These are phyloP conservation scores for Aphanomyces euteiches DNA, from an alignment of 352 stramenopile species.

Conservation along the genomic window DNA sequence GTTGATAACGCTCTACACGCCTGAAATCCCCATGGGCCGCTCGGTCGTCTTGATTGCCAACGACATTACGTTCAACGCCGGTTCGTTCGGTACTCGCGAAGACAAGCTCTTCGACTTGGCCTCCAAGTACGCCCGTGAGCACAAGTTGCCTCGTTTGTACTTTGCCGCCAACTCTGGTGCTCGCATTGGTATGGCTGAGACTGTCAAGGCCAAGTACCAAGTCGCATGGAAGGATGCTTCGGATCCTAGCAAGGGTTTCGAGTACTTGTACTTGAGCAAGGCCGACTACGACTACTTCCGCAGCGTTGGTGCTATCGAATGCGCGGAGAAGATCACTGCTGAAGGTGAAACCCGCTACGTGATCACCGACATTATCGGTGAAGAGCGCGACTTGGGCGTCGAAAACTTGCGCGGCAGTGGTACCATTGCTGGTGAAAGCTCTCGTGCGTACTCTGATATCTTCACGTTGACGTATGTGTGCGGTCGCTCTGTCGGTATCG, in stretches of 20 bases:
- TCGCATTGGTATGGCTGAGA: constrained; percentile 97
- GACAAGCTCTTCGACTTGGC: constrained; percentile 98
- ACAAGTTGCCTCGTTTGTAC: constrained; percentile 95
- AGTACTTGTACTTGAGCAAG: constrained; percentile 97
- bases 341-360: constrained; percentile 87
- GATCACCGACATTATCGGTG: constrained; percentile 97
- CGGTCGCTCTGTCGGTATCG: constrained; percentile 98
- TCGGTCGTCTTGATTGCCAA: constrained; percentile 99
- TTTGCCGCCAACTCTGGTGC: constrained; percentile 99
- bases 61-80: constrained; percentile 99
- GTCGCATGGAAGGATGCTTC: constrained; percentile 96
- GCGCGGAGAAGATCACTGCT: constrained; percentile 58
- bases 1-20: constrained; percentile 96
- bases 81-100: constrained; percentile 98
- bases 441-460: constrained; percentile 97
- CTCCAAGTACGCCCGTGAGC: constrained; percentile 91
- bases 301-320: constrained; percentile 87
- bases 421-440: constrained; percentile 99
- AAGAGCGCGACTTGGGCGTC: constrained; percentile 97
- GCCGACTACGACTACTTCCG: constrained; percentile 93
- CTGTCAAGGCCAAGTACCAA: constrained; percentile 97
- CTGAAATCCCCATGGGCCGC: constrained; percentile 95
- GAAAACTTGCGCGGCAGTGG: constrained; percentile 99
- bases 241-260: constrained; percentile 97
- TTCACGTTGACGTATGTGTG: constrained; percentile 99